phyloP scores from a whole-genome alignment of 164 flowering plant genomes.

The Piper longum region DNA sequence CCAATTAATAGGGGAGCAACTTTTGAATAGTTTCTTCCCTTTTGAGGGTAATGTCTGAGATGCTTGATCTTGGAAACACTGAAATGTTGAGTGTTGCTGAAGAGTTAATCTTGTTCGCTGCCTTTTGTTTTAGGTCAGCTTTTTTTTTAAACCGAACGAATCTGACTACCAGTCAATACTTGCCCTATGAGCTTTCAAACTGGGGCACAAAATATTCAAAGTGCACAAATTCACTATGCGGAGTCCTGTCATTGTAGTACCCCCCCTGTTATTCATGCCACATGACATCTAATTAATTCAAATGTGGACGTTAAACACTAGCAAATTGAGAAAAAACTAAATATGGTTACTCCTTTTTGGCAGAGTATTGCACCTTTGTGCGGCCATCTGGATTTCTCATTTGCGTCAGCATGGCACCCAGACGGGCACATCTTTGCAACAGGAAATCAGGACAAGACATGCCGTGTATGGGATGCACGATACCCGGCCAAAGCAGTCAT shows the following conservation, averaged over 20 bases:
- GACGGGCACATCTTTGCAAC: constrained; percentile 48
- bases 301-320: neutral
- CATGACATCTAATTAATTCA: neutral
- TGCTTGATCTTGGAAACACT: too few species aligned
- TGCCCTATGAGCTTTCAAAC: too few species aligned
- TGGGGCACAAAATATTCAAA: too few species aligned
- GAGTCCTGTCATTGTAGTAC: neutral
- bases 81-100: too few species aligned
- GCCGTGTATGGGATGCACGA: constrained; percentile 76
- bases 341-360: constrained; percentile 1
- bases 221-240: neutral
- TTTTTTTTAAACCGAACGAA: too few species aligned
- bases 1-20: too few species aligned
- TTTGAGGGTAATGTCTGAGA: too few species aligned
- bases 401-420: constrained; percentile 46
- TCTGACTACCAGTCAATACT: too few species aligned
- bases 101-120: too few species aligned
- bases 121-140: too few species aligned
- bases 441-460: constrained; percentile 95
- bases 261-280: too few species aligned
- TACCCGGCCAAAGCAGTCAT: constrained; percentile 59
- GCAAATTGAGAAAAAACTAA: neutral
- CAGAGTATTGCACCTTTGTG: constrained; percentile 38
- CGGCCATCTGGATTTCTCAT: constrained; percentile 88
- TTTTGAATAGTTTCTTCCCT: too few species aligned